phyloP scores from a whole-genome alignment of 2,329 filamentous ascomycete species.

The Trichoderma sp. region DNA sequence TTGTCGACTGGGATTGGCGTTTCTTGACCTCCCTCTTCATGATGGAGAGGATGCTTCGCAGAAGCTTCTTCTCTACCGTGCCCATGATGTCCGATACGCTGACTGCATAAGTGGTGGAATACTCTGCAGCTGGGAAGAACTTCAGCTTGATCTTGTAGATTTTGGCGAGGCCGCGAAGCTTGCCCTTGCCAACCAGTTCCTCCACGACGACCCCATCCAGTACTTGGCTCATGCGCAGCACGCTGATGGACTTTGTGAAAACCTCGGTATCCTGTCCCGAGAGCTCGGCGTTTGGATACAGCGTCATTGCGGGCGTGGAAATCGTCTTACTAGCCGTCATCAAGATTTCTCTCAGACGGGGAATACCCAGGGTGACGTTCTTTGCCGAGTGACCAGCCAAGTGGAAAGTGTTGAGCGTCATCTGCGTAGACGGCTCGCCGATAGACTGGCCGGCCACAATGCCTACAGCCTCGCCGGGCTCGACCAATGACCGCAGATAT shows the following conservation, averaged over 20 bases:
- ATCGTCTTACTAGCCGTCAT: slow-evolving; percentile 94
- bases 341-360: slow-evolving; percentile 91
- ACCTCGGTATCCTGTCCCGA: slow-evolving; percentile 64
- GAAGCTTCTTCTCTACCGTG: slow-evolving; percentile 76
- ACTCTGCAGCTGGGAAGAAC: slow-evolving; percentile 83
- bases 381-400: slow-evolving; percentile 97
- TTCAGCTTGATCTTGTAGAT: slow-evolving; percentile 77
- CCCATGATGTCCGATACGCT: slow-evolving; percentile 70
- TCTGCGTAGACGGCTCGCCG: slow-evolving; percentile 95
- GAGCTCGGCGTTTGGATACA: slow-evolving; percentile 72
- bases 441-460: slow-evolving; percentile 96
- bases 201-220: slow-evolving; percentile 76
- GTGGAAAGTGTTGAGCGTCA: slow-evolving; percentile 99
- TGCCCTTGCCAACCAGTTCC: slow-evolving; percentile 72
- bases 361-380: slow-evolving; percentile 98
- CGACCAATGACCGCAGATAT: slow-evolving; percentile 86
- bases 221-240: slow-evolving; percentile 78
- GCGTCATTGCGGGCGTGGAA: slow-evolving; percentile 85
- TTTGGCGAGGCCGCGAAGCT: slow-evolving; percentile 69
- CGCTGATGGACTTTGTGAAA: slow-evolving; percentile 90
- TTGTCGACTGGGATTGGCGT: slow-evolving; percentile 61
- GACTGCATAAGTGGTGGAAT: slow-evolving; percentile 82
- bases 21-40: slow-evolving; percentile 81
- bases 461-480: slow-evolving; percentile 93
- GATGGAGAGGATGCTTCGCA: slow-evolving; percentile 66